Percentiles rank a stretch among this genome's conserved stretches.
phyloP scores from a whole-genome alignment of 2,329 filamentous ascomycete genomes.

The Phyllachora maydis region DNA sequence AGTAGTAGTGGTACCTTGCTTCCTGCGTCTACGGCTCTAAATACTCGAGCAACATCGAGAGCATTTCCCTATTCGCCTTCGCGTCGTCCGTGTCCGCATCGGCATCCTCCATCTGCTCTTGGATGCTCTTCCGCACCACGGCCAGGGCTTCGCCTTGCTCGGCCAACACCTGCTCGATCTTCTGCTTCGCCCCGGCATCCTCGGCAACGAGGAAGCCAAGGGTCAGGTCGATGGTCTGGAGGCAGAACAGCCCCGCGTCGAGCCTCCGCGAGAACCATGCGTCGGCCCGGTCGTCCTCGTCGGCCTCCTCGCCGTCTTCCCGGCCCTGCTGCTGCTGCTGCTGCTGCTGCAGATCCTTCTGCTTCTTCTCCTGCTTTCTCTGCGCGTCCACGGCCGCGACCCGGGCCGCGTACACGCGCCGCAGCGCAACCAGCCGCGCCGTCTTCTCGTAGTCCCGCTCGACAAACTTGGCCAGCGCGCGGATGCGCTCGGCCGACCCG shows the following conservation, averaged over 20 bases:
- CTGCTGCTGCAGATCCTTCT: slow-evolving; percentile 23
- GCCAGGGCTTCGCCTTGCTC: slow-evolving; percentile 46
- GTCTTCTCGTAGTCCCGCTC: slow-evolving; percentile 89
- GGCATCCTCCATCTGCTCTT: slow-evolving; percentile 31
- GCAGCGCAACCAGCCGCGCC: slow-evolving; percentile 45
- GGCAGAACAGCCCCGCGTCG: slow-evolving; percentile 64
- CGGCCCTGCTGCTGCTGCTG: slow-evolving; percentile 11
- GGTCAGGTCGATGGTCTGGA: slow-evolving; percentile 70
- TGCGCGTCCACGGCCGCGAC: slow-evolving; percentile 40
- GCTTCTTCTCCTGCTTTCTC: slow-evolving; percentile 21
- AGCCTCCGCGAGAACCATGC: slow-evolving; percentile 59
- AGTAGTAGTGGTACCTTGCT: too few species aligned
- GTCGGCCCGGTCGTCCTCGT: slow-evolving; percentile 37
- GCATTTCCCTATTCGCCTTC: slow-evolving; percentile 28
- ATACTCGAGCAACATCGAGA: slow-evolving; percentile 28
- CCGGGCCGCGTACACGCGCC: slow-evolving; percentile 46
- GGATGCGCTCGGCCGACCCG: slow-evolving; percentile 58
- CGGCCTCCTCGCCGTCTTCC: slow-evolving; percentile 29
- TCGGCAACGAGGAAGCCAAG: slow-evolving; percentile 85
- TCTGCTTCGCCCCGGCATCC: slow-evolving; percentile 52
- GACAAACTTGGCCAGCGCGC: slow-evolving; percentile 80
- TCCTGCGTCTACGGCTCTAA: too few species aligned
- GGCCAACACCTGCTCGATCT: slow-evolving; percentile 40
- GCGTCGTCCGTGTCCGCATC: slow-evolving; percentile 19
- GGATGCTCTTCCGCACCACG: slow-evolving; percentile 44